Conservation (phyloP, 2,329 filamentous ascomycete genomes). For the Elsinoe perseae region DNA sequence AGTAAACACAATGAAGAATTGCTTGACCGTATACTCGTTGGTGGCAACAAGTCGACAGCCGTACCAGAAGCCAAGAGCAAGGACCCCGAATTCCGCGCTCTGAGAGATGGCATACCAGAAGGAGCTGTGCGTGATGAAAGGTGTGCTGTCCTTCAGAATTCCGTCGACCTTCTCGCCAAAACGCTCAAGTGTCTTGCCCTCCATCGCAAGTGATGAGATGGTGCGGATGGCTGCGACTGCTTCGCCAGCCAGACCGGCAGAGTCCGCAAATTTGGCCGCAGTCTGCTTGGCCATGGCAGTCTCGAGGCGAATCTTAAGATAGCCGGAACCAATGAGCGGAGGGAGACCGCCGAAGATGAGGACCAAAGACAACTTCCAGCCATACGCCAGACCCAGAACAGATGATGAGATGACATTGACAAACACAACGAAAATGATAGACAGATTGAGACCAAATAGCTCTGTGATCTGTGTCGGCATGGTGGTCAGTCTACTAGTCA, state of each 20-base stretch:
- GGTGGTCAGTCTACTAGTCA: constrained; percentile 66
- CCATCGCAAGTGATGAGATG: constrained; percentile 61
- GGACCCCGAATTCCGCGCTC: constrained; percentile 55
- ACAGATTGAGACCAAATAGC: constrained; percentile 56
- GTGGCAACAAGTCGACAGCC: constrained; percentile 34
- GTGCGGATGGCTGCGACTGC: constrained; percentile 67
- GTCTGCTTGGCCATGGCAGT: constrained; percentile 63
- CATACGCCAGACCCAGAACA: constrained; percentile 60
- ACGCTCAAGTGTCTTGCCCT: constrained; percentile 54
- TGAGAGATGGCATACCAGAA: constrained; percentile 60
- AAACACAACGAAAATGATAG: constrained; percentile 51
- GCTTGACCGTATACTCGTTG: constrained; percentile 40
- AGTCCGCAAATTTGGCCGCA: constrained; percentile 59
- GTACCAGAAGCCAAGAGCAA: constrained; percentile 47
- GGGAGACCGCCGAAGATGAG: constrained; percentile 53
- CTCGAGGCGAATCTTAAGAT: constrained; percentile 49
- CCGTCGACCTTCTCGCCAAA: constrained; percentile 52
- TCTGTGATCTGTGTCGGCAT: constrained; percentile 38
- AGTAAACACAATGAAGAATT: constrained; percentile 41
- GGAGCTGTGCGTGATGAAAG: constrained; percentile 54
- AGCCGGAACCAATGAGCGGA: constrained; percentile 43
- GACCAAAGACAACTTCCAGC: constrained; percentile 69
- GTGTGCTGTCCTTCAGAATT: constrained; percentile 56
- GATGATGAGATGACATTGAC: constrained; percentile 60
- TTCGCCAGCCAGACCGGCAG: constrained; percentile 67